Conservation (phyloP, 495 filamentous ascomycete species). For the Rostrohypoxylon terebratum region DNA sequence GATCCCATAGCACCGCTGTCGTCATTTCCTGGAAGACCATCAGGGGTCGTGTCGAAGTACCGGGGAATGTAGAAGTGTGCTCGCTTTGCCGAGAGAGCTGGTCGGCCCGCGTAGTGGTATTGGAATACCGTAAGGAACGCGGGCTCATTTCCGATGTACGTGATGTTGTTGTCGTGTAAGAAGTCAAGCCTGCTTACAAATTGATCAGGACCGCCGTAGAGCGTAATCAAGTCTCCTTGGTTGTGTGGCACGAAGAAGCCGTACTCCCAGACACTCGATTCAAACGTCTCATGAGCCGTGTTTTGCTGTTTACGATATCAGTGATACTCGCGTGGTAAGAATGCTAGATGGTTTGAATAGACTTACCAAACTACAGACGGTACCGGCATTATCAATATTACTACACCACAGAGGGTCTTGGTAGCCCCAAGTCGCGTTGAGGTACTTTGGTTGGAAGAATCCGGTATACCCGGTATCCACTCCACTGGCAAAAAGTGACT, state of each 20-base stretch:
- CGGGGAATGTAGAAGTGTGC: slow-evolving; percentile 75
- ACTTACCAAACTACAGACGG: slow-evolving; percentile 66
- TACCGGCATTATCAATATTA: slow-evolving; percentile 59
- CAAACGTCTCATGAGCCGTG: slow-evolving; percentile 74
- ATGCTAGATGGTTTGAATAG: neutral
- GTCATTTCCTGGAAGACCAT: slow-evolving; percentile 77
- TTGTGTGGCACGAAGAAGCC: slow-evolving; percentile 80
- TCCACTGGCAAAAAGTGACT: slow-evolving; percentile 67
- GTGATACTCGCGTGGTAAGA: neutral
- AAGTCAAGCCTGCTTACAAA: slow-evolving; percentile 73
- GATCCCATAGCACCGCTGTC: slow-evolving; percentile 79
- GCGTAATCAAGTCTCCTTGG: slow-evolving; percentile 69
- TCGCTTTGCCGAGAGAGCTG: slow-evolving; percentile 61
- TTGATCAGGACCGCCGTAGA: slow-evolving; percentile 68
- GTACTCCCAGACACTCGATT: slow-evolving; percentile 78
- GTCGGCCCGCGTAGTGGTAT: slow-evolving; percentile 77
- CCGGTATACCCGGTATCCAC: slow-evolving; percentile 72
- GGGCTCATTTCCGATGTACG: slow-evolving; percentile 80
- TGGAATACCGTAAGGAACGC: slow-evolving; percentile 76
- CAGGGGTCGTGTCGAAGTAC: slow-evolving; percentile 69
- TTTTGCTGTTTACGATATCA: slow-evolving; percentile 52
- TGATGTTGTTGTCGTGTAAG: slow-evolving; percentile 72
- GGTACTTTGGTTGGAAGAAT: slow-evolving; percentile 74
- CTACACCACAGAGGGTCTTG: slow-evolving; percentile 78
- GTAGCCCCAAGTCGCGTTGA: slow-evolving; percentile 75